Percentiles rank a stretch among this genome's conserved stretches.
These are phyloP conservation scores for Aspergillus proliferans DNA, from an alignment of 2,329 filamentous ascomycete genomes.

Conservation along the genomic window DNA sequence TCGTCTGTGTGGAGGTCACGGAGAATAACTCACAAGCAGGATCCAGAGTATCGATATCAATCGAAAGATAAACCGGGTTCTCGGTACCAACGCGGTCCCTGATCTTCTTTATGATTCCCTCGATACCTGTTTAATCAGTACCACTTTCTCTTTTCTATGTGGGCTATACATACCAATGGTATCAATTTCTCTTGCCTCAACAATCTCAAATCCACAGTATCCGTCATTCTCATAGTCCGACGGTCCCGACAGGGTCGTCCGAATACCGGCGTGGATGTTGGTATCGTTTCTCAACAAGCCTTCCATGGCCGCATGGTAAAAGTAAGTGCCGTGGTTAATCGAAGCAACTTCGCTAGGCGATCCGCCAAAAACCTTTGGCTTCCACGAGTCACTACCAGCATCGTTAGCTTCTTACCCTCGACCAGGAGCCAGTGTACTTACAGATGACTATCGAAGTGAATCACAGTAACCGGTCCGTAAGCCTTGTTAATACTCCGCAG, in stretches of 20 bases:
- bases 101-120: conserved; percentile 74
- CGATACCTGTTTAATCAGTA: conserved; percentile 37
- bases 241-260: conserved; percentile 71
- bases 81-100: conserved; percentile 65
- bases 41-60: conserved; percentile 85
- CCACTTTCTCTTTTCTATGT: neutral
- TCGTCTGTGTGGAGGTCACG: neutral
- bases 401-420: neutral
- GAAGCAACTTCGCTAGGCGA: conserved; percentile 67
- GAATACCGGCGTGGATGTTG: conserved; percentile 82
- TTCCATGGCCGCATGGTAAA: conserved; percentile 74
- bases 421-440: conserved; percentile 17
- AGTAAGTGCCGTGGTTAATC: conserved; percentile 86
- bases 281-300: conserved; percentile 73
- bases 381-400: conserved; percentile 52
- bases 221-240: conserved; percentile 81
- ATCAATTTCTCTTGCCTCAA: conserved; percentile 68
- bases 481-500: conserved; percentile 56
- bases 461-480: conserved; percentile 62
- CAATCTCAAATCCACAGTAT: conserved; percentile 76
- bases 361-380: conserved; percentile 80
- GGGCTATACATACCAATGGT: conserved; percentile 46
- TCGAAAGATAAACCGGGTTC: conserved; percentile 71
- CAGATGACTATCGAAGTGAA: conserved; percentile 59
- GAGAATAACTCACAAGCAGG: conserved; percentile 58